These are phyloP conservation scores for Botrytis hyacinthi DNA, from an alignment of 2,329 filamentous ascomycete species.

Conservation along the genomic window DNA sequence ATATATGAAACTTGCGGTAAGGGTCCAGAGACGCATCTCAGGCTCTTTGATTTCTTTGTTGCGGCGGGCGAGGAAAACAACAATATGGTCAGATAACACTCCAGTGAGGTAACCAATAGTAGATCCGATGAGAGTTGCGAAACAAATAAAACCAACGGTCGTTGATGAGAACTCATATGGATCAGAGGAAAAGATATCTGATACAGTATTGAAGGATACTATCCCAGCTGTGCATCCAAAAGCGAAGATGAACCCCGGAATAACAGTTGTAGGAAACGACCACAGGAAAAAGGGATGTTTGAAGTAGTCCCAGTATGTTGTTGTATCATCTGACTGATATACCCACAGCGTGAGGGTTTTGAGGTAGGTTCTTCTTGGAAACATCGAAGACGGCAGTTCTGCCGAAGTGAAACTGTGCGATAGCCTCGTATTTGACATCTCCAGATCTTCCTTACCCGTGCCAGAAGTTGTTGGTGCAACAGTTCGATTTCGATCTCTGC, in stretches of 20 bases:
- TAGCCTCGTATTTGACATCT: background rate
- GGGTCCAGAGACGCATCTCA: conserved; percentile 43
- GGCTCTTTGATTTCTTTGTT: conserved; percentile 42
- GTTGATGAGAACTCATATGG: conserved; percentile 24
- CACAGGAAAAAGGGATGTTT: background rate
- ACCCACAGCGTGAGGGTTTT: background rate
- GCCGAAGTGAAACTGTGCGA: background rate
- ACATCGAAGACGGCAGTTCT: background rate
- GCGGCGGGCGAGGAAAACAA: conserved; percentile 39
- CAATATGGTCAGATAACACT: conserved; percentile 38
- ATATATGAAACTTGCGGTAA: conserved; percentile 38
- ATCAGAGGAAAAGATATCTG: background rate
- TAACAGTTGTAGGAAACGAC: background rate
- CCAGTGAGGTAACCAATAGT: conserved; percentile 41
- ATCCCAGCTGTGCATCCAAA: background rate
- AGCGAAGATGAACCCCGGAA: background rate
- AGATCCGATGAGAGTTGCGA: conserved; percentile 39
- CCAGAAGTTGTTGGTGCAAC: background rate
- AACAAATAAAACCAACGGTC: conserved; percentile 34
- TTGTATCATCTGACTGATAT: background rate
- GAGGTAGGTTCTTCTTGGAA: background rate
- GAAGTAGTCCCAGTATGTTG: background rate
- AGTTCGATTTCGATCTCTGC: background rate
- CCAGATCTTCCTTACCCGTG: background rate
- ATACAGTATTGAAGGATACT: background rate